Base-by-base conservation (phyloP, 768 basidiomycete genomes). In the Boletus rufocinnamomeus region DNA sequence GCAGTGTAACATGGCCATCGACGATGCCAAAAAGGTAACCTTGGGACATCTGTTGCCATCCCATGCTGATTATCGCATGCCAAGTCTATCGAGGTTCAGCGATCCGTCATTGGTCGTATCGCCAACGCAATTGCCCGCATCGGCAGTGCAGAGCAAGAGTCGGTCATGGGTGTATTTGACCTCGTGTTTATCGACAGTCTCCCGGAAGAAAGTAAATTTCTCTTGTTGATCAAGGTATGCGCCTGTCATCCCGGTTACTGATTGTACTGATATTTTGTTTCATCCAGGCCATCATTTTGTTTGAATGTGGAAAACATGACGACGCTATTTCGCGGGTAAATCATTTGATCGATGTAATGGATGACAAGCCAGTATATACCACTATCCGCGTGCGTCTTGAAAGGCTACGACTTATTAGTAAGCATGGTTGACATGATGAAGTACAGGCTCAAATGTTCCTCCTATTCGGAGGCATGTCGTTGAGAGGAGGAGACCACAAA, bases 161-260 rank as follows among this genome's bases (percentile, higher is more conserved):
- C 23, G 6, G 64, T 35, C 7, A 47, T 54, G 28, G 28, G 47
- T 19, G 7, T n/a, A 14, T 59, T 65, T 27, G 61, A 66, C 35
- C 61, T 63, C 14, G 51, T 50, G 3, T 57, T 66, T 23, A 30
- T 8, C 4, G 28, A 57, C 0, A 23, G 34, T 13, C 30, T 25
- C 13, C 2, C 41, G 10, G 9, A 9, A 7, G 64, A 66, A n/a
- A 57, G 25, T 16, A 43, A 32, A 4, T 38, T 63, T 49, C 50
- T 66, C 6, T 43, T 66, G 17, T 32, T 59, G 0, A 51, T 66
- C 28, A 66, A 63, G 61, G 64, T 55, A 23, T 19, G 21, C 2
- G 2, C 14, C 6, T 2, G 11, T 44, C 1, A 19, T n/a, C 5
- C 10, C 32, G 7, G 0, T 25, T 0, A 1, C 1, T 38, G 2